Evolutionary conservation across 257 asterid species (phyloP), one percentile per base, ranked within the genome.

Genomic region (Nicotiana knightiana): DNA sequence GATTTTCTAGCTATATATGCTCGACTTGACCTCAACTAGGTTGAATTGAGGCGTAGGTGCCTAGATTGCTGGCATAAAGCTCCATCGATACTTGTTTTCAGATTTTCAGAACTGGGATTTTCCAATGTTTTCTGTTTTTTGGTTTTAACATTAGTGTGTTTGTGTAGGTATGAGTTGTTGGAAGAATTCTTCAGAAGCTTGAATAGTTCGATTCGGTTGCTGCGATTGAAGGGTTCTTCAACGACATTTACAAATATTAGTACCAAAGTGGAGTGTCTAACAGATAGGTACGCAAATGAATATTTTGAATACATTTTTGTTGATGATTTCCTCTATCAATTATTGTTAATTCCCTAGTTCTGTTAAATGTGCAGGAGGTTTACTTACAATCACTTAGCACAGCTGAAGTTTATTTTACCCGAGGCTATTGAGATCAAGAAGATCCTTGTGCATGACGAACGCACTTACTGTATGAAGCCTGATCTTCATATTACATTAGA

Each of bases 161-260:
- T 88, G 37, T 37, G 82, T 76, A 96, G 98, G 88, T 96, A 91
- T 70, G 96, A 93, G 68, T 85, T 94, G 61, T 80, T 94, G 91
- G 97, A 87, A 11, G 79, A 87, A 76, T 92, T 96, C 89, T 96
- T 94, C 85, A 87, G 85, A 82, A 82, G 97, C 85, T 86, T 96
- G 88, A 93, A 90, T 85, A 90, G 90, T 84, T 92, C 96, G 10
- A 89, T 92, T 79, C 89, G 95, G 86, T 89, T 94, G 84, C 94
- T 94, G 58, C 87, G 80, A 18, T 39, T 93, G 76, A 96, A 90
- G 87, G 86, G 93, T 81, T 88, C 88, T 2, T 32, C 88, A 2
- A 39, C 97, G 16, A 86, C 88, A 35, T 93, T 93, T 87, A 81
- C 91, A 18, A 91, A 88, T n/a, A 88, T 96, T 80, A 85, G 93